Evolutionary conservation across 2,329 filamentous ascomycete genomes (phyloP).

Genomic region (Tolypocladium cylindrosporum): DNA sequence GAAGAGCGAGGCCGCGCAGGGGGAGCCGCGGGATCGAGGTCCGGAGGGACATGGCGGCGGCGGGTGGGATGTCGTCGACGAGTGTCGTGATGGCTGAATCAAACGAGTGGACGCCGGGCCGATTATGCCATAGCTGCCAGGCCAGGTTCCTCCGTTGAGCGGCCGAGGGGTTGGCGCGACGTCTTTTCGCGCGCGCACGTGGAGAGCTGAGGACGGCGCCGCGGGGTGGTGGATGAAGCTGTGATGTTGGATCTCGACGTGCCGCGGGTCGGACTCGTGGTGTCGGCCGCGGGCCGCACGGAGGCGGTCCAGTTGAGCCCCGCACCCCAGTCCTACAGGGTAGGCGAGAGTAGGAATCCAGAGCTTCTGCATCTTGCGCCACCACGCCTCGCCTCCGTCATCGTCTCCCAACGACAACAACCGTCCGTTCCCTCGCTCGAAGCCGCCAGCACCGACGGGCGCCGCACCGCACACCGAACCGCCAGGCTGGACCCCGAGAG

Average conservation of each 20-base stretch:
- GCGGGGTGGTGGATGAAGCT: background rate
- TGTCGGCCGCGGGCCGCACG: background rate
- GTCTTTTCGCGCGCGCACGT: background rate
- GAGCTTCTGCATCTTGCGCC: background rate
- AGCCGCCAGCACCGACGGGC: background rate
- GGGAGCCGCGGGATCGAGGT: conserved; percentile 2
- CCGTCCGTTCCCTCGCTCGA: background rate
- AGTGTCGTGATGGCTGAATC: background rate
- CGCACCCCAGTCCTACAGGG: background rate
- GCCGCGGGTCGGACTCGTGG: no score
- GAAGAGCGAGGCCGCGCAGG: conserved; percentile 1
- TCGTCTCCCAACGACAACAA: background rate
- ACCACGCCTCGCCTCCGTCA: background rate
- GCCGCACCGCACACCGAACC: background rate
- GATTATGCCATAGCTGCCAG: background rate
- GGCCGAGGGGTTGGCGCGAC: background rate
- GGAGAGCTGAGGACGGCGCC: background rate
- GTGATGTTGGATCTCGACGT: background rate
- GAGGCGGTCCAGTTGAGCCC: no score
- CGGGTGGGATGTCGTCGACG: background rate
- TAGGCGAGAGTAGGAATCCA: background rate
- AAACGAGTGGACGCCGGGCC: background rate
- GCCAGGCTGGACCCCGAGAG: background rate
- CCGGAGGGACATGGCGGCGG: conserved; percentile 6
- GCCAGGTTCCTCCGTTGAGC: background rate